A percentile compares a stretch with the other conserved stretches of the same genome.
Evolutionary conservation across 1,284 basidiomycete genomes (phyloP).

Genomic region (Crepidotus sp.): DNA sequence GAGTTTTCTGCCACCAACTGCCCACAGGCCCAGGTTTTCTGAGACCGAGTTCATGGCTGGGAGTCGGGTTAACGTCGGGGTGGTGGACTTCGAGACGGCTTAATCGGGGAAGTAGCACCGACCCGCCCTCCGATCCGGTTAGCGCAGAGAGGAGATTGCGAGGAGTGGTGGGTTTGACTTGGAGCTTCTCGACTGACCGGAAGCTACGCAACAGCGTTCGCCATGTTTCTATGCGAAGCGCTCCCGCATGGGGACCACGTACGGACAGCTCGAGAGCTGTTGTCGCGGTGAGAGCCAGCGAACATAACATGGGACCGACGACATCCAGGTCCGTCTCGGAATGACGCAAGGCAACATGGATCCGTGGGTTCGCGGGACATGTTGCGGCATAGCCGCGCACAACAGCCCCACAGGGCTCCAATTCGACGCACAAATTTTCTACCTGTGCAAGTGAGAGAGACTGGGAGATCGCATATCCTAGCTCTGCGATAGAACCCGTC

Average conservation of each 20-base stretch:
- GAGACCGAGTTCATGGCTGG: background rate
- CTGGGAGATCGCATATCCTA: slow-evolving; percentile 3
- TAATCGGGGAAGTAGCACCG: slow-evolving; percentile 5
- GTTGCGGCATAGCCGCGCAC: slow-evolving; percentile 1
- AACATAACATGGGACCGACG: background rate
- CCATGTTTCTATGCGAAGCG: background rate
- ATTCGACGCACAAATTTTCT: background rate
- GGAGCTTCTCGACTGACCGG: background rate
- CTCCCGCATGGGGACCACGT: background rate
- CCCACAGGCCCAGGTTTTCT: background rate
- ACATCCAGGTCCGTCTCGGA: background rate
- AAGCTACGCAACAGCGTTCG: background rate
- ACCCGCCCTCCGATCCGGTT: background rate
- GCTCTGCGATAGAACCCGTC: background rate
- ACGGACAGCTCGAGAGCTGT: slow-evolving; percentile 1
- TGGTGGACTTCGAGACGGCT: slow-evolving; percentile 3
- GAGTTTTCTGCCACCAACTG: slow-evolving; percentile 6
- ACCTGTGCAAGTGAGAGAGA: background rate
- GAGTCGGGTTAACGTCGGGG: background rate
- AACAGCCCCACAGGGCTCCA: background rate
- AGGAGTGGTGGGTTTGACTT: slow-evolving; percentile 3
- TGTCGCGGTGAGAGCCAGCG: background rate
- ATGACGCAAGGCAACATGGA: slow-evolving; percentile 1
- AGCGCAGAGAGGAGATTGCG: slow-evolving; percentile 5
- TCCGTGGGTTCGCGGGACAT: background rate